phyloP scores from a whole-genome alignment of 1,284 basidiomycete genomes.

The Cryptococcus hybrid region DNA sequence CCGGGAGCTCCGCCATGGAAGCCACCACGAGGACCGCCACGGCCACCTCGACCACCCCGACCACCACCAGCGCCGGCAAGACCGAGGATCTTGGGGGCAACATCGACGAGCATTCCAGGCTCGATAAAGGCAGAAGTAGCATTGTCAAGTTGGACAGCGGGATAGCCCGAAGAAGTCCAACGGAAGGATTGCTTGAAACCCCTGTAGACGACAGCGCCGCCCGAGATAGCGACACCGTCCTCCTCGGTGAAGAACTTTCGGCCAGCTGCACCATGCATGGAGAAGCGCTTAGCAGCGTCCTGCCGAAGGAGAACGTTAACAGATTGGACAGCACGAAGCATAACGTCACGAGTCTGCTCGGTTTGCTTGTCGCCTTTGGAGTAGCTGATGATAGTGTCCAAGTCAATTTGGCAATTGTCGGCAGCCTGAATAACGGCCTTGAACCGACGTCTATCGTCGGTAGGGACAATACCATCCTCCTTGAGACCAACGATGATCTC shows the following conservation, averaged over 20 bases:
- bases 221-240: conserved; percentile 28
- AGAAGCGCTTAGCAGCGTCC: conserved; percentile 32
- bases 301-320: conserved; percentile 47
- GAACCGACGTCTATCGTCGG: conserved; percentile 39
- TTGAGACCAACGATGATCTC: conserved; percentile 40
- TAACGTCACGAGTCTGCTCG: conserved; percentile 28
- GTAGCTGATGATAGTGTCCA: conserved; percentile 40
- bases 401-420: conserved; percentile 29
- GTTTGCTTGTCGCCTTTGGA: conserved; percentile 35
- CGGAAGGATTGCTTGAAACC: conserved; percentile 46
- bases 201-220: conserved; percentile 42
- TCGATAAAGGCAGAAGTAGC: conserved; percentile 48
- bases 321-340: conserved; percentile 37
- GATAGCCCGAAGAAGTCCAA: conserved; percentile 12
- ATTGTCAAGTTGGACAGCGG: conserved; percentile 34
- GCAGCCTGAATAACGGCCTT: conserved; percentile 40
- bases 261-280: conserved; percentile 45
- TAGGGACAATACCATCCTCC: conserved; percentile 34
- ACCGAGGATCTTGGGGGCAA: conserved; percentile 34
- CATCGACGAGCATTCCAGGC: conserved; percentile 36
- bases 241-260: conserved; percentile 45
- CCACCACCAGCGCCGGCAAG: conserved; percentile 34
- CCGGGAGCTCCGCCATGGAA: conserved; percentile 16
- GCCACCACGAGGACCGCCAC: conserved; percentile 26
- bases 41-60: conserved; percentile 25